Conservation (phyloP, 1,284 basidiomycete genomes). For the Ustilago xerochloae region DNA sequence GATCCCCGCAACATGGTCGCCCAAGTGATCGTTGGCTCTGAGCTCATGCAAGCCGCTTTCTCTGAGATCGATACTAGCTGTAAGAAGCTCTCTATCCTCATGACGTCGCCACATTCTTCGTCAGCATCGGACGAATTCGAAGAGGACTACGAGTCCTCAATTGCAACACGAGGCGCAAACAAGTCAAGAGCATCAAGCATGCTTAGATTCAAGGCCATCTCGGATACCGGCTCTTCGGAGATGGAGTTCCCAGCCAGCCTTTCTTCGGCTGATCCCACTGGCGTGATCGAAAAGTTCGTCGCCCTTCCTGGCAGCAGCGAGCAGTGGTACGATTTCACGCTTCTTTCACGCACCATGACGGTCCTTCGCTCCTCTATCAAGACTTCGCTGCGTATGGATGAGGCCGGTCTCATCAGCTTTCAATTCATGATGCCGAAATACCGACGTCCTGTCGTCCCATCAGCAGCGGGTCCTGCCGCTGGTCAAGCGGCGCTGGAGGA, state of each 20-base stretch:
- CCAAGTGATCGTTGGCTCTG: slow-evolving; percentile 49
- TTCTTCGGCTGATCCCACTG: slow-evolving; percentile 38
- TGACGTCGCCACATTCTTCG: slow-evolving; percentile 17
- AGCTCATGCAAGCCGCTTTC: slow-evolving; percentile 47
- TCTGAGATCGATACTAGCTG: slow-evolving; percentile 45
- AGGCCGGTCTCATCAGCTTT: slow-evolving; percentile 57
- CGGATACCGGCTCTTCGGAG: slow-evolving; percentile 40
- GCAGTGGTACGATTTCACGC: slow-evolving; percentile 48
- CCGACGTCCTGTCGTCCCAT: slow-evolving; percentile 16
- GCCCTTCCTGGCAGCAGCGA: slow-evolving; percentile 31
- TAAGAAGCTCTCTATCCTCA: slow-evolving; percentile 45
- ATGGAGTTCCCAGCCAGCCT: slow-evolving; percentile 53
- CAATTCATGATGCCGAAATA: slow-evolving; percentile 62
- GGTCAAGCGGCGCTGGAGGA: slow-evolving; percentile 37
- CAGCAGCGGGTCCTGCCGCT: slow-evolving; percentile 10
- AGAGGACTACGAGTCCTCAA: not conserved
- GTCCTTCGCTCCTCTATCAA: slow-evolving; percentile 55
- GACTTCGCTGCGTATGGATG: slow-evolving; percentile 57
- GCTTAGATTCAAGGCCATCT: slow-evolving; percentile 40
- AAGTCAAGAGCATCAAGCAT: slow-evolving; percentile 15
- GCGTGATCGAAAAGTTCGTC: slow-evolving; percentile 52
- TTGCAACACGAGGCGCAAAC: not conserved
- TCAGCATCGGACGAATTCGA: not conserved
- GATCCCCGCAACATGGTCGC: slow-evolving; percentile 68
- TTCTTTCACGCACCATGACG: slow-evolving; percentile 47